Evolutionary conservation across 2,329 filamentous ascomycete genomes (phyloP), one percentile per base, ranked within the genome.

Genomic region (Lomentospora prolificans): DNA sequence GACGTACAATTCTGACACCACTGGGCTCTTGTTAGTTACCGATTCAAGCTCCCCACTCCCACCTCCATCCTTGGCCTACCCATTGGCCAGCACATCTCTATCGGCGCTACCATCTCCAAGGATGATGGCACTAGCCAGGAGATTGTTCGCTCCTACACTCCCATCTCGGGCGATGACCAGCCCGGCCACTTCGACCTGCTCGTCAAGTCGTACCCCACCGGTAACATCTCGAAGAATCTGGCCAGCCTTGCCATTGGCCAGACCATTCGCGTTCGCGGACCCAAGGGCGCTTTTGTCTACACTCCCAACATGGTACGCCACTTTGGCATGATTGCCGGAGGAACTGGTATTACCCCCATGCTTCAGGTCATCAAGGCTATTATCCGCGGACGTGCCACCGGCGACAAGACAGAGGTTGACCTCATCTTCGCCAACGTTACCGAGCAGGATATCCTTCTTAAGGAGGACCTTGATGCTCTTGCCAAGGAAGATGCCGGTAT

Each of bases 341-440:
- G 94, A 61, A 97, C 94, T 31, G 94, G 94, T 64, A 97, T 99
- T 71, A 97, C 94, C 8, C 94, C 94, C 59, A 99, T 99, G 94
- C 81, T 97, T 60, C 94, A 99, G 77, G 84, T 99, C 64, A 85
- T 96, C 69, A 87, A 90, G 65, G 94, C 92, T 58, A 90, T 97
- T 64, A 82, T 91, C 65, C 84, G 89, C 63, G 89, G 89, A 65
- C 84, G 90, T 63, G 78, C 84, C 55, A 76, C 84, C 53, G 91
- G 86, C 59, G 90, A 96, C 74, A 85, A 76, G 68, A 99, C 94
- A 59, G 78, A 96, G 76, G 84, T 97, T 55, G 90, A 96, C 68
- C 77, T 99, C 60, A 90, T 99, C 71, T 99, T 97, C 67, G 94
- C 94, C 70, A 99, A 99, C 69, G 94, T 99, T 58, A 91, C 94